phyloP scores from a whole-genome alignment of 768 basidiomycete species.

The Brasilioporus rufonigricans region DNA sequence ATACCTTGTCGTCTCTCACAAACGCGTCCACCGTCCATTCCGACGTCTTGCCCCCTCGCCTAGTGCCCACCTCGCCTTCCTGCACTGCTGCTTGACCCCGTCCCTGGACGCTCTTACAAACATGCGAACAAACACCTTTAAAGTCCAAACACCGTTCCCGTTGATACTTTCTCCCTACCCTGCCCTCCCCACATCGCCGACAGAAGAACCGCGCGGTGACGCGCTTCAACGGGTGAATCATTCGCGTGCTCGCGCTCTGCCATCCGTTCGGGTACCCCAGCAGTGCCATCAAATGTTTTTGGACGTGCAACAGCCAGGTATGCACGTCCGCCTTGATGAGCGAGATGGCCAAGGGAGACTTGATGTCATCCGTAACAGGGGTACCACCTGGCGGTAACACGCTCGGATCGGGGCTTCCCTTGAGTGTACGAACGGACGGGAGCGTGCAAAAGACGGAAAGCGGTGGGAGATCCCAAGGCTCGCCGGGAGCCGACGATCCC shows the following conservation, averaged over 20 bases:
- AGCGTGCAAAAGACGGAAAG: constrained; percentile 48
- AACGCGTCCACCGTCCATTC: constrained; percentile 54
- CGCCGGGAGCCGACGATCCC: background rate
- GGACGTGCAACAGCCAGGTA: constrained; percentile 48
- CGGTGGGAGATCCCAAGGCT: constrained; percentile 38
- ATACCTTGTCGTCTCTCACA: constrained; percentile 56
- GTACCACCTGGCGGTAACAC: background rate
- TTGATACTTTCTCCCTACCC: constrained; percentile 32
- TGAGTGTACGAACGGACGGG: constrained; percentile 41
- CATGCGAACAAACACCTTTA: constrained; percentile 55
- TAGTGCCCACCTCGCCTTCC: too few relatives aligned
- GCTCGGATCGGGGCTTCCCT: constrained; percentile 24
- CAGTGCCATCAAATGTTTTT: constrained; percentile 39
- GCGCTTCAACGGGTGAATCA: constrained; percentile 55
- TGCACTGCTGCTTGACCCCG: constrained; percentile 4
- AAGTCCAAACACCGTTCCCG: constrained; percentile 54
- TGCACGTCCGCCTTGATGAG: constrained; percentile 45
- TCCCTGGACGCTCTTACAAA: constrained; percentile 36
- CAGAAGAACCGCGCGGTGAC: constrained; percentile 61
- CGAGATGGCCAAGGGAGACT: constrained; percentile 32
- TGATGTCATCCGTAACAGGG: constrained; percentile 14
- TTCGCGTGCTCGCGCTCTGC: constrained; percentile 45
- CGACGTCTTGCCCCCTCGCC: constrained; percentile 21
- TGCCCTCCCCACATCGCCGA: constrained; percentile 42
- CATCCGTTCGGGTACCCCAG: constrained; percentile 51